Evolutionary conservation across 306 rosid genomes (phyloP).

Genomic region (Rosa persica): DNA sequence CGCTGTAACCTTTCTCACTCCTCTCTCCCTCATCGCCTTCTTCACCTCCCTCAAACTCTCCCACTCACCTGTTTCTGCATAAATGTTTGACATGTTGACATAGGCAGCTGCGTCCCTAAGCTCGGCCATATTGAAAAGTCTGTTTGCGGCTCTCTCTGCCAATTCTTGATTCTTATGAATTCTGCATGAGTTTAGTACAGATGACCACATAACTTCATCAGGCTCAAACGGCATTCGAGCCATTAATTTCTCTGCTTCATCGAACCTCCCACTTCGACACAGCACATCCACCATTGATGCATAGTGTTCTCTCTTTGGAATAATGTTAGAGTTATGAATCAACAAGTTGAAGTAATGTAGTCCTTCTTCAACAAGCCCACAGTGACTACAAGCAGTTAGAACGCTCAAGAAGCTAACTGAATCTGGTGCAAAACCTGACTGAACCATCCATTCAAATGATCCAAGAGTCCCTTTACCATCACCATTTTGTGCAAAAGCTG

Average conservation of each 20-base stretch:
- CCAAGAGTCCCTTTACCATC: conserved; percentile 54
- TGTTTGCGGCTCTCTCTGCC: conserved; percentile 71
- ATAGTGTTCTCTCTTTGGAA: conserved; percentile 73
- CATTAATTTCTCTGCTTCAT: conserved; percentile 74
- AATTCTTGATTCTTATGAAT: conserved; percentile 77
- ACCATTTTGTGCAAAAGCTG: conserved; percentile 88
- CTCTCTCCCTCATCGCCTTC: conserved; percentile 84
- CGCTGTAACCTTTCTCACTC: conserved; percentile 71
- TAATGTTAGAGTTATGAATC: conserved; percentile 46
- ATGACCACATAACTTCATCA: conserved; percentile 83
- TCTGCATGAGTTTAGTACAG: conserved; percentile 77
- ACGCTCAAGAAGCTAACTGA: conserved; percentile 77
- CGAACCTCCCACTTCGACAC: conserved; percentile 69
- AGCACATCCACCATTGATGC: conserved; percentile 73
- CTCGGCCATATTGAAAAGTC: conserved; percentile 62
- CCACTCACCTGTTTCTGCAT: conserved; percentile 87
- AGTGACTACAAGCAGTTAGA: conserved; percentile 84
- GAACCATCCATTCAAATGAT: conserved; percentile 69
- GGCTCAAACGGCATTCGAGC: conserved; percentile 75
- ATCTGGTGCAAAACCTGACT: conserved; percentile 72
- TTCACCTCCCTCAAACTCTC: conserved; percentile 72
- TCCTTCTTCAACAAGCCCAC: conserved; percentile 85
- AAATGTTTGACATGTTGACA: conserved; percentile 78
- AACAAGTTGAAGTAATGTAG: conserved; percentile 56
- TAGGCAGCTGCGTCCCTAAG: conserved; percentile 79